phyloP scores from a whole-genome alignment of 1,284 basidiomycete genomes.

The Inonotus hispidus region DNA sequence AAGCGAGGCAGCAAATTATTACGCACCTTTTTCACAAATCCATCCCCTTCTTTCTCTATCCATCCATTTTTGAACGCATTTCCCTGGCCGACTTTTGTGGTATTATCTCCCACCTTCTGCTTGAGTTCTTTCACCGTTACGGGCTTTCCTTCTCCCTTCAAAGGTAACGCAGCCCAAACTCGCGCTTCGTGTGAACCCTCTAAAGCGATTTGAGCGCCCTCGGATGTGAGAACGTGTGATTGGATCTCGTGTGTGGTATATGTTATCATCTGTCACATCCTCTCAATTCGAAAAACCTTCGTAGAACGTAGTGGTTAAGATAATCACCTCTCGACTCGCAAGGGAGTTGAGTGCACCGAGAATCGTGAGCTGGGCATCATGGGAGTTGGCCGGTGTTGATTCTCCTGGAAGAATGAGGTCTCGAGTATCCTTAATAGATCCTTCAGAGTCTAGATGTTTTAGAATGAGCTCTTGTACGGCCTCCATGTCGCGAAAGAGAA shows the following conservation, averaged over 20 bases:
- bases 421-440: constrained; percentile 71
- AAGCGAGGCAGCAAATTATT: background rate
- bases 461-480: constrained; percentile 76
- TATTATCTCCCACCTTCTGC: constrained; percentile 74
- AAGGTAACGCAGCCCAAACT: constrained; percentile 81
- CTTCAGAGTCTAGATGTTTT: constrained; percentile 57
- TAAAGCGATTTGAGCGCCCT: constrained; percentile 75
- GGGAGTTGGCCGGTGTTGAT: constrained; percentile 48
- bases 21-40: constrained; percentile 70
- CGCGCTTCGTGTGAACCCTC: constrained; percentile 92
- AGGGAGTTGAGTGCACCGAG: constrained; percentile 88
- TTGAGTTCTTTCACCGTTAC: constrained; percentile 66
- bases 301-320: background rate
- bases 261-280: constrained; percentile 66
- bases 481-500: constrained; percentile 33
- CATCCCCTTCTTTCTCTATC: constrained; percentile 89
- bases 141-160: constrained; percentile 62
- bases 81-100: constrained; percentile 87
- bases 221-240: constrained; percentile 69
- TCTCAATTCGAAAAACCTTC: constrained; percentile 13
- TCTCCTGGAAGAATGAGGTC: constrained; percentile 64
- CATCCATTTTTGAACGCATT: constrained; percentile 97
- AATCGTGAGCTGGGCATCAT: constrained; percentile 75
- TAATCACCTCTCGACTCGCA: constrained; percentile 69
- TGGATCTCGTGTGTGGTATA: constrained; percentile 78